Conservation (phyloP, 2,329 filamentous ascomycete species). For the Cordyceps militaris region DNA sequence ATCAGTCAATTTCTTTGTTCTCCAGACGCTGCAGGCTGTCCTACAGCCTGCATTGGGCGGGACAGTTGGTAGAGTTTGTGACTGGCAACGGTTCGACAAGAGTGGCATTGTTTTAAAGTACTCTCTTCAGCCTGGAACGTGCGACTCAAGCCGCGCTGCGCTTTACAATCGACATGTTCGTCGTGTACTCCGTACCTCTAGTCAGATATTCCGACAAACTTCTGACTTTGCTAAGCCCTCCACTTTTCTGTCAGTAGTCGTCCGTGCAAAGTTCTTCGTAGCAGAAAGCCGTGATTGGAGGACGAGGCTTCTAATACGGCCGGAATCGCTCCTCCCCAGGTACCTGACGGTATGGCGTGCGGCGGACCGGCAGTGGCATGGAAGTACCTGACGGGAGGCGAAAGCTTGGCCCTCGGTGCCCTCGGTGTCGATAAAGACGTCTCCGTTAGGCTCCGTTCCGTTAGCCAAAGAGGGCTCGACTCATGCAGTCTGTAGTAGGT, state of each 20-base stretch:
- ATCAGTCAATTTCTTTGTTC: too few relatives aligned
- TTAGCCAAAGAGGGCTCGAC: not conserved
- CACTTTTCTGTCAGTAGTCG: constrained; percentile 6
- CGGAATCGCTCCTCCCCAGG: not conserved
- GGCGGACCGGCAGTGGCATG: not conserved
- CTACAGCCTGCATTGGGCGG: too few relatives aligned
- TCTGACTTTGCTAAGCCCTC: constrained; percentile 1
- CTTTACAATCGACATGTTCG: too few relatives aligned
- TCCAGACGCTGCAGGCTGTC: too few relatives aligned
- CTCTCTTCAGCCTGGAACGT: not conserved
- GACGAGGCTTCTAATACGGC: not conserved
- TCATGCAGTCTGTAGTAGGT: too few relatives aligned
- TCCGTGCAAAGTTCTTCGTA: not conserved
- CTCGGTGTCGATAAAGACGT: not conserved
- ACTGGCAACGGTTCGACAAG: not conserved
- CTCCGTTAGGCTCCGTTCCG: too few relatives aligned
- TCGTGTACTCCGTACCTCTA: not conserved
- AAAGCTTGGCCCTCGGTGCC: not conserved
- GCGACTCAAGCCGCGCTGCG: not conserved
- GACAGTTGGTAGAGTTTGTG: not conserved
- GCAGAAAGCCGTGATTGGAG: not conserved
- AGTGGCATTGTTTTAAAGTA: not conserved
- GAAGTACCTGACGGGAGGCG: not conserved
- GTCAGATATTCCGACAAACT: not conserved
- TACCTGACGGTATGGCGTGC: not conserved